Evolutionary conservation across 352 stramenopile species (phyloP), one percentile per base, ranked within the genome.

Genomic region (Phytophthora megakarya): DNA sequence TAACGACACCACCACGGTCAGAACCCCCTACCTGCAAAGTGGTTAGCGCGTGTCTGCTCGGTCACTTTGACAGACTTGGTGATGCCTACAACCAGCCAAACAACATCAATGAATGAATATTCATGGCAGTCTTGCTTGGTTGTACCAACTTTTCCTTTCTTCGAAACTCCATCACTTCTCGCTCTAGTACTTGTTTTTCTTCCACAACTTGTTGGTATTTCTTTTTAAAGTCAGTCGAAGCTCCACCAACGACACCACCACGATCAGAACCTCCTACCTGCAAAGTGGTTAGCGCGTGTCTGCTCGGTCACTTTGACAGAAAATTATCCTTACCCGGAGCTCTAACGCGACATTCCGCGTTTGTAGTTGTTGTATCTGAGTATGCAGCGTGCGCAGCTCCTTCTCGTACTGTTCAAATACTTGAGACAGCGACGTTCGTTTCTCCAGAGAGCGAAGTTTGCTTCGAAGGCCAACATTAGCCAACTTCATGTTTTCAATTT

Each of bases 401-500:
- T 78, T 67, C 16, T 94, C 81, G 54, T 92, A 93, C 52, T 92
- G 82, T 15, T 90, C 79, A 50, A 94, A 90, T 3, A 92, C 67
- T 37, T 80, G 59, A 42, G 66, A 61, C 18, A 81, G 57, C 1
- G 71, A 72, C 8, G 78, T 83, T 11, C 76, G 68, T 42, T 67
- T 72, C 62, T 93, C 84, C 0, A 93, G 67, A 32, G 72, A 59
- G 3, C 86, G 75, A 19, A 92, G 64, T 80, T 94, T 94, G 50
- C 76, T 77, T n/a, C 75, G 72, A 22, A 94, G 65, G 7, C 63
- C 46, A 16, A 90, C 75, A 42, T 83, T 83, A 32, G 74, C 61
- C 18, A 94, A 70, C 58, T 92, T 92, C 64, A 92, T 76, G 54
- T 91, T 89, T 47, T 93, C 81, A 55, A 91, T 82, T 48, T 94